These are phyloP conservation scores for Fusarium piperis DNA, from an alignment of 2,329 filamentous ascomycete species.

Conservation along the genomic window DNA sequence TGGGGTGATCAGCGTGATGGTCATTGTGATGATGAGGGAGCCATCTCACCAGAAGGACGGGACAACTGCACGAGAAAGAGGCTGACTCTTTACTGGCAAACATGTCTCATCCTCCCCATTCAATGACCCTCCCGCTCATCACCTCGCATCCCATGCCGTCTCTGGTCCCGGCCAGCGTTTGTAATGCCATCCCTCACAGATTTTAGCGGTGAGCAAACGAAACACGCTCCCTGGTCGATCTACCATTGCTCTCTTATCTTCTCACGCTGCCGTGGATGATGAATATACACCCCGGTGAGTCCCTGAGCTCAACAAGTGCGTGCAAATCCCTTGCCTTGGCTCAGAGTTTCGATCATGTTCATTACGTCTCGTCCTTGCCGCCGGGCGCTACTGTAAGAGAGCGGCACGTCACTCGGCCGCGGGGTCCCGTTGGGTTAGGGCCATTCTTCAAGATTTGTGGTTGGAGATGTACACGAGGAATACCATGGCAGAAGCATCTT, in stretches of 20 bases:
- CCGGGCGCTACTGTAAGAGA: slow-evolving; percentile 36
- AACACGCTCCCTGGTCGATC: background rate
- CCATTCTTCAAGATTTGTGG: background rate
- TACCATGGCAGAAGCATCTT: background rate
- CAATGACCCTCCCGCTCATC: slow-evolving; percentile 2
- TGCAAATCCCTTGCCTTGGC: background rate
- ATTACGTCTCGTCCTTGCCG: slow-evolving; percentile 20
- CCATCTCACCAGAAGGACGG: background rate
- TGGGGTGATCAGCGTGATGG: background rate
- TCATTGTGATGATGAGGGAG: background rate
- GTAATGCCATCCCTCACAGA: background rate
- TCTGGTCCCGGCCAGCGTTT: slow-evolving; percentile 1
- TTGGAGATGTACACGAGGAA: slow-evolving; percentile 6
- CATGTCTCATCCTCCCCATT: background rate
- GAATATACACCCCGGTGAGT: background rate
- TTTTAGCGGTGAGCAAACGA: slow-evolving; percentile 29
- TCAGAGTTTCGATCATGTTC: background rate
- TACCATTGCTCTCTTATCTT: slow-evolving; percentile 5
- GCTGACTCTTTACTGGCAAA: background rate
- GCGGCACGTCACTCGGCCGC: slow-evolving; percentile 37
- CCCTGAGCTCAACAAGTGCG: slow-evolving; percentile 7
- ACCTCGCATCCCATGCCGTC: background rate
- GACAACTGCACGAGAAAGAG: background rate
- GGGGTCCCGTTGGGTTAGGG: slow-evolving; percentile 29
- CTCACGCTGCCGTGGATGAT: background rate